Conservation (phyloP, 768 basidiomycete species). For the Panaeolus papilionaceus region DNA sequence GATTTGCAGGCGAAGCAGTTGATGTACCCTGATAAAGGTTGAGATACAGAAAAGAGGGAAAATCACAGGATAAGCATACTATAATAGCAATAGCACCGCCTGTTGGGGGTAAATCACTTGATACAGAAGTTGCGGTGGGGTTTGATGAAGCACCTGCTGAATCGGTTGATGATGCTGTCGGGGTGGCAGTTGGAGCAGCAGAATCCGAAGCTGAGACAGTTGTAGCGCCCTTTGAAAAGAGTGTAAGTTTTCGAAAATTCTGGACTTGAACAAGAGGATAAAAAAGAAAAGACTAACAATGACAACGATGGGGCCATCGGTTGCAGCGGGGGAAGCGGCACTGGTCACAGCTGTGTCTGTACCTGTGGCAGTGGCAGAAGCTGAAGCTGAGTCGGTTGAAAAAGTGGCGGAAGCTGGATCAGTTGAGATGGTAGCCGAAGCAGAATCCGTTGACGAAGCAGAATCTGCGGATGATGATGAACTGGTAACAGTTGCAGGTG, state of each 20-base stretch:
- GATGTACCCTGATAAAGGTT: constrained; percentile 22
- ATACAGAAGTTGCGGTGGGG: constrained; percentile 13
- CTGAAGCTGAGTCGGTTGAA: constrained; percentile 17
- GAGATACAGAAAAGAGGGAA: constrained; percentile 5
- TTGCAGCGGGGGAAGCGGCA: constrained; percentile 20
- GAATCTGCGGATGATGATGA: constrained; percentile 19
- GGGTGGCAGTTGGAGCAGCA: constrained; percentile 16
- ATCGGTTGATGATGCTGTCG: constrained; percentile 19
- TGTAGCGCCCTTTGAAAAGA: constrained; percentile 25
- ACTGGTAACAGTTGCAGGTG: constrained; percentile 13
- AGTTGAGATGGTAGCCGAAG: constrained; percentile 24
- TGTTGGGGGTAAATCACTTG: not conserved
- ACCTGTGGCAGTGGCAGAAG: constrained; percentile 19
- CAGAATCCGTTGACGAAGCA: constrained; percentile 15
- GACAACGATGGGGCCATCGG: constrained; percentile 24
- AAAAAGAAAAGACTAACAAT: constrained; percentile 20
- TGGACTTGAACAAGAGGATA: not conserved
- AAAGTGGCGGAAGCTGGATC: constrained; percentile 24
- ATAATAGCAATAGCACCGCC: constrained; percentile 19
- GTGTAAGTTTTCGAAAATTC: not conserved
- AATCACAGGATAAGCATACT: constrained; percentile 12
- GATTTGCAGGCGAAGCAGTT: constrained; percentile 15
- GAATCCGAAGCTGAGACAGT: constrained; percentile 22
- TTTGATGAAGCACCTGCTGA: constrained; percentile 18
- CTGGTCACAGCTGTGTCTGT: constrained; percentile 17